Percentiles rank a stretch among this genome's conserved stretches.
phyloP scores from a whole-genome alignment of 1,284 basidiomycete genomes.

The Takashimella tepidaria region DNA sequence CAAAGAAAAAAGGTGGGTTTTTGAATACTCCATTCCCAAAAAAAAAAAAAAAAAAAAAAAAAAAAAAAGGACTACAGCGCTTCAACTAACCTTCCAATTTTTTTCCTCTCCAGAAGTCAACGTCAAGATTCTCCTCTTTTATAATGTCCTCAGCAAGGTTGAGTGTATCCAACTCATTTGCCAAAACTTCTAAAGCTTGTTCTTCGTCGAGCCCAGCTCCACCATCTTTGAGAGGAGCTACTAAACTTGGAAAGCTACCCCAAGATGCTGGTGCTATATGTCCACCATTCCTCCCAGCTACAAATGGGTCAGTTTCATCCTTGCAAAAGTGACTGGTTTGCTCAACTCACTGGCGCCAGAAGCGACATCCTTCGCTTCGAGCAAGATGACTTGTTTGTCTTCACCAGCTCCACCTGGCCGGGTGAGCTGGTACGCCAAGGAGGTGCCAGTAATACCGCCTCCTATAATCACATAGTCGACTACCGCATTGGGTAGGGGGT shows the following conservation, averaged over 20 bases:
- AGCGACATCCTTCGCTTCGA: slow-evolving; percentile 41
- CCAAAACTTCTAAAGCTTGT: slow-evolving; percentile 50
- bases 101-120: slow-evolving; percentile 29
- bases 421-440: slow-evolving; percentile 33
- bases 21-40: too few species aligned
- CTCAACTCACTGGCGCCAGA: slow-evolving; percentile 36
- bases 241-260: slow-evolving; percentile 13
- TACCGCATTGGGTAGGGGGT: slow-evolving; percentile 13
- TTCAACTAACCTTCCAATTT: slow-evolving; percentile 27
- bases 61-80: too few species aligned
- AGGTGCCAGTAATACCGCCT: slow-evolving; percentile 20
- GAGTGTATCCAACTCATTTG: slow-evolving; percentile 60
- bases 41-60: too few species aligned
- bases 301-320: background rate
- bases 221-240: slow-evolving; percentile 23
- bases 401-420: slow-evolving; percentile 15
- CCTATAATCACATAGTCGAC: slow-evolving; percentile 27
- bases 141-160: slow-evolving; percentile 62
- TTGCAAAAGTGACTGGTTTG: too few species aligned
- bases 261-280: slow-evolving; percentile 34
- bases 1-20: too few species aligned
- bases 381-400: slow-evolving; percentile 26
- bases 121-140: slow-evolving; percentile 21
- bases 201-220: slow-evolving; percentile 44
- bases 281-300: slow-evolving; percentile 43